phyloP scores from a whole-genome alignment of 257 asterid genomes.

The Solanum gracilifrons region DNA sequence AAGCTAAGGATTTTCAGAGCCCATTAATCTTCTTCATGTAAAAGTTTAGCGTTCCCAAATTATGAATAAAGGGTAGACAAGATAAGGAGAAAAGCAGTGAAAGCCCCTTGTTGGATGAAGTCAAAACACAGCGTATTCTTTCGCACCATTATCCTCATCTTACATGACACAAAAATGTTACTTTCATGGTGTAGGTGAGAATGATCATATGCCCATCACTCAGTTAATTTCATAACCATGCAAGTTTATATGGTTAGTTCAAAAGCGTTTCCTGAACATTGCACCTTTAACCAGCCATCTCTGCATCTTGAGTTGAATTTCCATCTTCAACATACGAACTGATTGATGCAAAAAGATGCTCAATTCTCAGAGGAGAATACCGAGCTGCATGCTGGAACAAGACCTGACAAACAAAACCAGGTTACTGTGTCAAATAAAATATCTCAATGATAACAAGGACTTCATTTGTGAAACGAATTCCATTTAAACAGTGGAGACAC shows the following conservation, averaged over 20 bases:
- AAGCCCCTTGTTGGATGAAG: neutral
- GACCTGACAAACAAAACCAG: conserved; percentile 35
- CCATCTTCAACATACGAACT: conserved; percentile 23
- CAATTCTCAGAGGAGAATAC: conserved; percentile 59
- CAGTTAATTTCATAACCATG: neutral
- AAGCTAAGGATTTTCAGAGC: neutral
- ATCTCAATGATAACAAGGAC: neutral
- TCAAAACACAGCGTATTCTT: neutral
- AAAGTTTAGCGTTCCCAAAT: neutral
- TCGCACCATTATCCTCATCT: neutral
- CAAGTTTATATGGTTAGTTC: neutral
- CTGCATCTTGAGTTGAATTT: conserved; percentile 25
- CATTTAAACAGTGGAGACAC: neutral
- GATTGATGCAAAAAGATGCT: conserved; percentile 59
- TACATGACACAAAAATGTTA: neutral
- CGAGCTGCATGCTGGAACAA: conserved; percentile 84
- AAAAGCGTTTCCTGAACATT: neutral
- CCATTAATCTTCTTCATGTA: neutral
- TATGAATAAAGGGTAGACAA: neutral
- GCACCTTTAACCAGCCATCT: conserved; percentile 50
- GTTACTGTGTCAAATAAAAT: neutral
- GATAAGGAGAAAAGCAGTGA: neutral
- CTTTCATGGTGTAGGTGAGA: neutral
- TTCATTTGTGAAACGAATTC: neutral
- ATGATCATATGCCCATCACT: neutral